phyloP scores from a whole-genome alignment of 352 stramenopile species.

The Phytophthora europaea region DNA sequence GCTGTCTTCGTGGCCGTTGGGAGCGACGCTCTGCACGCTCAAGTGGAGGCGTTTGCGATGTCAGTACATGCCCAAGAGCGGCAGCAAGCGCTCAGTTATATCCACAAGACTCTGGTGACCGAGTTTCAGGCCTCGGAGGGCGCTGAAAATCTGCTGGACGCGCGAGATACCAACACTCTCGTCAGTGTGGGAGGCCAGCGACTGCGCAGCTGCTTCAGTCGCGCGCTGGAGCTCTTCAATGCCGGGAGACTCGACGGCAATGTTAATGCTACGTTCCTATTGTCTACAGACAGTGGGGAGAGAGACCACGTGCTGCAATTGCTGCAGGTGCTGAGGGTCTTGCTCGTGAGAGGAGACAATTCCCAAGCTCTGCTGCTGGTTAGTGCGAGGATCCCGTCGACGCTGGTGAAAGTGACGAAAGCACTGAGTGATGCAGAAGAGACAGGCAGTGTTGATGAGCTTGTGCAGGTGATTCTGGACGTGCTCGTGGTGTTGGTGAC shows the following conservation, averaged over 20 bases:
- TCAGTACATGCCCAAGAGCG: slow-evolving; percentile 1
- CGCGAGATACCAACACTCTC: slow-evolving; percentile 26
- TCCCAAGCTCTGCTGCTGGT: slow-evolving; percentile 48
- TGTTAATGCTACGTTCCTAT: slow-evolving; percentile 13
- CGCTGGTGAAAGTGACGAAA: slow-evolving; percentile 64
- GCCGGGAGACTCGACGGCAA: slow-evolving; percentile 36
- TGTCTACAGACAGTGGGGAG: slow-evolving; percentile 9
- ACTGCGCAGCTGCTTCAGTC: slow-evolving; percentile 42
- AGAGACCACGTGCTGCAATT: slow-evolving; percentile 23
- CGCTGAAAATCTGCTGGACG: slow-evolving; percentile 9
- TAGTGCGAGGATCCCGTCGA: slow-evolving; percentile 63
- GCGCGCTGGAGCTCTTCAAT: slow-evolving; percentile 52
- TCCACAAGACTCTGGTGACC: slow-evolving; percentile 5
- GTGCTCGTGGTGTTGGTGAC: slow-evolving; percentile 43
- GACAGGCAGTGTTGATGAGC: neutral
- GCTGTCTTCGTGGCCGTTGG: neutral
- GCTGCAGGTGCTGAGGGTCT: slow-evolving; percentile 37
- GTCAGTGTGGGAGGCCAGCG: slow-evolving; percentile 49
- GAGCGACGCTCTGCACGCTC: slow-evolving; percentile 3
- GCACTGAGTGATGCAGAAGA: slow-evolving; percentile 30
- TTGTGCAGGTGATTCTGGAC: slow-evolving; percentile 36
- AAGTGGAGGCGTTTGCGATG: slow-evolving; percentile 32
- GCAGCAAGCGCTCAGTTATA: slow-evolving; percentile 8
- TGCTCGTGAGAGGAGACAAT: slow-evolving; percentile 32
- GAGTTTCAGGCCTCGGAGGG: neutral